Evolutionary conservation across 1,139 yeast species (phyloP).

Genomic region (Saccharomyces uvarum): DNA sequence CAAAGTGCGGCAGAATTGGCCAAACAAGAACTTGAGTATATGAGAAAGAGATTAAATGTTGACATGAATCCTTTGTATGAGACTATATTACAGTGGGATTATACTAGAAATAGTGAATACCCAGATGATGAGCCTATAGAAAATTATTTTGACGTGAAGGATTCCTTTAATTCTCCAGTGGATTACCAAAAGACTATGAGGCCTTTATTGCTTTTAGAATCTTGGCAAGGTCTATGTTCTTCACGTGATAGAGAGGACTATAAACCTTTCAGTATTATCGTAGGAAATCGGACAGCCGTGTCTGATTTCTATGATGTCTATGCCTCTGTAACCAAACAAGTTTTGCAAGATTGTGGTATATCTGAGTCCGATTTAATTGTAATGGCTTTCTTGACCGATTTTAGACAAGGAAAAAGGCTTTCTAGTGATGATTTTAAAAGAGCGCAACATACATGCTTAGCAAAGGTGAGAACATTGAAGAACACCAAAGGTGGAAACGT

Average conservation of each 20-base stretch:
- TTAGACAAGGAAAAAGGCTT: conserved; percentile 17
- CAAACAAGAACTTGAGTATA: conserved; percentile 63
- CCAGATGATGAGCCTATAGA: conserved; percentile 44
- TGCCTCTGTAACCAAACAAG: conserved; percentile 57
- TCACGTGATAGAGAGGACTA: conserved; percentile 60
- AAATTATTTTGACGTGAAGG: conserved; percentile 36
- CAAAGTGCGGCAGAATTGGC: conserved; percentile 33
- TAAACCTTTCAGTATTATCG: conserved; percentile 55
- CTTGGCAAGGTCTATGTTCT: conserved; percentile 85
- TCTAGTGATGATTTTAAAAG: conserved; percentile 25
- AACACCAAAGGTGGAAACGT: conserved; percentile 54
- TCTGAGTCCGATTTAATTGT: conserved; percentile 77
- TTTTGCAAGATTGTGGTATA: conserved; percentile 45
- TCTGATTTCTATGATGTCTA: conserved; percentile 86
- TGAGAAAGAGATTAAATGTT: conserved; percentile 74
- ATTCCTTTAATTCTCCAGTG: conserved; percentile 44
- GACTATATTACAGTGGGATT: conserved; percentile 71
- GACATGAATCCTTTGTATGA: conserved; percentile 69
- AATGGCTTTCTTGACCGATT: conserved; percentile 43
- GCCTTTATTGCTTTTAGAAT: conserved; percentile 78
- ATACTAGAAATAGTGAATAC: conserved; percentile 45
- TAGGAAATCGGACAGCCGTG: conserved; percentile 76
- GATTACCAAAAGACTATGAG: conserved; percentile 65
- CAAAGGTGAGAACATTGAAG: conserved; percentile 68
- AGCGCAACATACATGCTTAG: conserved; percentile 47